phyloP scores from a whole-genome alignment of 2,329 filamentous ascomycete species.

The Pyricularia pennisetigena region DNA sequence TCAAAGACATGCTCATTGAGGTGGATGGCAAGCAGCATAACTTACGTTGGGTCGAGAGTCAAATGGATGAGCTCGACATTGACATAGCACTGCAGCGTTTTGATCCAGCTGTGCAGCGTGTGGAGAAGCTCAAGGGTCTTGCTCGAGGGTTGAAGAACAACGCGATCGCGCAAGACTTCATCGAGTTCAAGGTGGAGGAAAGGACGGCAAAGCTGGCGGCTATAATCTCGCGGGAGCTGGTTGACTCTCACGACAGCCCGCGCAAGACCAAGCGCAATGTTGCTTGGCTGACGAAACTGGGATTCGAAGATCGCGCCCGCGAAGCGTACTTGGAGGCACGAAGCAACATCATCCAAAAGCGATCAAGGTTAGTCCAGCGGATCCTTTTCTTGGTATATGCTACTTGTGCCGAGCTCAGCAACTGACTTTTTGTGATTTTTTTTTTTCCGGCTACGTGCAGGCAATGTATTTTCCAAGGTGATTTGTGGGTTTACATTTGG shows the following conservation, averaged over 20 bases:
- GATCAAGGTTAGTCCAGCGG: constrained; percentile 57
- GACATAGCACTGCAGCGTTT: constrained; percentile 87
- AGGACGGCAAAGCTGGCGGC: constrained; percentile 67
- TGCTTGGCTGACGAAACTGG: constrained; percentile 73
- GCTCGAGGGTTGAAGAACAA: constrained; percentile 78
- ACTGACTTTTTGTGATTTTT: not conserved
- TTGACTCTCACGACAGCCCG: constrained; percentile 67
- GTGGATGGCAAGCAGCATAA: constrained; percentile 96
- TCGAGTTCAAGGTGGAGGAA: constrained; percentile 84
- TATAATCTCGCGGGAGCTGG: constrained; percentile 66
- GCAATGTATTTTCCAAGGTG: constrained; percentile 91
- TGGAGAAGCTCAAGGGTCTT: constrained; percentile 76
- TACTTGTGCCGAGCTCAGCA: not conserved
- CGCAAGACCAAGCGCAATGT: constrained; percentile 73
- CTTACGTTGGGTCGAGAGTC: constrained; percentile 86
- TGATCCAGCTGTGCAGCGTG: constrained; percentile 70
- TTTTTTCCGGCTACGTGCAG: constrained; percentile 20
- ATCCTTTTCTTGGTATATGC: not conserved
- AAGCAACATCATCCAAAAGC: constrained; percentile 66
- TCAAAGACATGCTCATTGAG: constrained; percentile 85
- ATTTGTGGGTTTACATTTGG: constrained; percentile 88
- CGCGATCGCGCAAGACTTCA: constrained; percentile 78
- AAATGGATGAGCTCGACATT: constrained; percentile 94
- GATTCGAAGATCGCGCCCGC: constrained; percentile 81
- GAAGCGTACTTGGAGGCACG: constrained; percentile 79